These are phyloP conservation scores for Rhizopus arrhizus DNA, from an alignment of 371 early-diverging fungal genomes.

Conservation along the genomic window DNA sequence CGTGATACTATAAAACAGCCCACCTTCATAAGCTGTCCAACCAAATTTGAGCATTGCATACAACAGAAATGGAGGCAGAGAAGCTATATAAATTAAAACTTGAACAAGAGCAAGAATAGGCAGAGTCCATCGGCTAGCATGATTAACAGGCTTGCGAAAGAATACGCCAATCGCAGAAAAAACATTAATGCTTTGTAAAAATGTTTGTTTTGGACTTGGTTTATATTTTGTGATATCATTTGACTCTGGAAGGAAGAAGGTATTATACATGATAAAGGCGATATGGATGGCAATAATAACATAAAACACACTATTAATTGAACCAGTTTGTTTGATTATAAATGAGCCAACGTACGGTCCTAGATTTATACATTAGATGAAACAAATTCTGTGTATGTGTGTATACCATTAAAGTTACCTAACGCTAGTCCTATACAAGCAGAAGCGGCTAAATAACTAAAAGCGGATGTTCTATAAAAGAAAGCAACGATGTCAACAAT, in stretches of 20 bases:
- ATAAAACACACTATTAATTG: conserved; percentile 38
- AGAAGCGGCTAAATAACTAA: conserved; percentile 38
- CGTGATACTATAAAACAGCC: conserved; percentile 34
- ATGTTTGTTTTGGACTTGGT: conserved; percentile 4
- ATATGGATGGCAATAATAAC: conserved; percentile 27
- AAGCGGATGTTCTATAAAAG: conserved; percentile 28
- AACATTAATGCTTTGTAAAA: conserved; percentile 35
- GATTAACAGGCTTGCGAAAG: conserved; percentile 14
- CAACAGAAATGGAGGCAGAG: conserved; percentile 38
- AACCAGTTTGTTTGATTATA: conserved; percentile 25
- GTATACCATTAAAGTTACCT: conserved; percentile 14
- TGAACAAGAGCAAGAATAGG: conserved; percentile 29
- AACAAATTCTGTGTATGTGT: background rate
- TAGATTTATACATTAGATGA: background rate
- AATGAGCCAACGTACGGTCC: conserved; percentile 29
- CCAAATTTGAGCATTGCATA: conserved; percentile 50
- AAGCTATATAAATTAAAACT: conserved; percentile 29
- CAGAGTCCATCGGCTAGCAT: conserved; percentile 31
- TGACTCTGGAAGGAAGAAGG: conserved; percentile 55
- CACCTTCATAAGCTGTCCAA: conserved; percentile 54
- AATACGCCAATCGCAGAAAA: conserved; percentile 40
- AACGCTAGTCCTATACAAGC: conserved; percentile 29
- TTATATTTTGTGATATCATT: conserved; percentile 8
- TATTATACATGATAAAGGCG: conserved; percentile 27
- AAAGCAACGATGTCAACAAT: background rate